Evolutionary conservation across 1,139 yeast genomes (phyloP).

Genomic region (Zygosaccharomyces pseudobailii): DNA sequence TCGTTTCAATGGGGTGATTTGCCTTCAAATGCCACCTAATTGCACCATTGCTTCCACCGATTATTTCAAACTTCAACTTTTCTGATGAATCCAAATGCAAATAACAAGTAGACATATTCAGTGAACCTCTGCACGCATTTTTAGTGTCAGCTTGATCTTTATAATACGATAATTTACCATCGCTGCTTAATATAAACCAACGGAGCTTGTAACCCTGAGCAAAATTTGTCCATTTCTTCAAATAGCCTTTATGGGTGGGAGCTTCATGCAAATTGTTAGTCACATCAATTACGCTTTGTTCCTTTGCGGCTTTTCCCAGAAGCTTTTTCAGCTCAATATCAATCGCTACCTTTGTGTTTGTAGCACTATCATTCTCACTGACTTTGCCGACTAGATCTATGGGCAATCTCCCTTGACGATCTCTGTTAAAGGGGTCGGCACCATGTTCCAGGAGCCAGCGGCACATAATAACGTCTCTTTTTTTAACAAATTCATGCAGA

Average conservation of each 20-base stretch:
- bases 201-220: constrained; percentile 92
- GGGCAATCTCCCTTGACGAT: constrained; percentile 76
- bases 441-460: constrained; percentile 87
- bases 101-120: constrained; percentile 76
- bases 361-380: constrained; percentile 32
- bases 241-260: constrained; percentile 84
- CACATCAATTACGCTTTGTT: constrained; percentile 69
- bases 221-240: constrained; percentile 95
- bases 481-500: constrained; percentile 78
- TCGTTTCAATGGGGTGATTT: constrained; percentile 91
- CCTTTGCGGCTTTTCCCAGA: constrained; percentile 72
- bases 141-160: constrained; percentile 87
- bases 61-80: constrained; percentile 84
- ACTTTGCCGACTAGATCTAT: constrained; percentile 54
- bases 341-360: constrained; percentile 35
- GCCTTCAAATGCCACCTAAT: constrained; percentile 90
- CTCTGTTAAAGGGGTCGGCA: constrained; percentile 93
- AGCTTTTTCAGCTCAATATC: constrained; percentile 60
- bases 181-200: constrained; percentile 79
- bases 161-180: constrained; percentile 83
- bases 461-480: constrained; percentile 77
- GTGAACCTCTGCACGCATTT: constrained; percentile 81
- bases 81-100: constrained; percentile 88
- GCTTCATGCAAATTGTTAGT: constrained; percentile 39
- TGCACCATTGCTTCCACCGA: constrained; percentile 30